These are phyloP conservation scores for Kockovaella imperatae DNA, from an alignment of 768 basidiomycete species.

Conservation along the genomic window DNA sequence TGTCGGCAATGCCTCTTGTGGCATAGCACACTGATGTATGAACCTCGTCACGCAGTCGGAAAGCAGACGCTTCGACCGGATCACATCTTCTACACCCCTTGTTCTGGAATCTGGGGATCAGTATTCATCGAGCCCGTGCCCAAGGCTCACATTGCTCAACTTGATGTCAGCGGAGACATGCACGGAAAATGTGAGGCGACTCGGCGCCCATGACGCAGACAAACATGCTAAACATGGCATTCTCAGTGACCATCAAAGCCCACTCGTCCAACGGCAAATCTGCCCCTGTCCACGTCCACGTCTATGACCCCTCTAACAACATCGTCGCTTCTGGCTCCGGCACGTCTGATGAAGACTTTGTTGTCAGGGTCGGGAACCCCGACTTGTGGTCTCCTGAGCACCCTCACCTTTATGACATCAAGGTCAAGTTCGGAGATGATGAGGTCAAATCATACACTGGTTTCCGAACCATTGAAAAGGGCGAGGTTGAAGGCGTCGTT, in stretches of 20 bases:
- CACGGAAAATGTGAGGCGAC: constrained; percentile 11
- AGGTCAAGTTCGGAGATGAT: constrained; percentile 16
- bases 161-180: constrained; percentile 17
- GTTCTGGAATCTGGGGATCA: constrained; percentile 22
- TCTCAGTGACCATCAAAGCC: constrained; percentile 7
- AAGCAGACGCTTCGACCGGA: constrained; percentile 16
- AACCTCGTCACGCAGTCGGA: constrained; percentile 8
- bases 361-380: neutral
- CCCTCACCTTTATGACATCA: constrained; percentile 17
- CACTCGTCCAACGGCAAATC: constrained; percentile 8
- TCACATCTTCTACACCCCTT: constrained; percentile 26
- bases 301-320: constrained; percentile 5
- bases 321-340: neutral
- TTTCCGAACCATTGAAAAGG: constrained; percentile 11
- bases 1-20: neutral
- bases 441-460: constrained; percentile 11
- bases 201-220: neutral
- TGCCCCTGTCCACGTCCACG: neutral
- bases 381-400: constrained; percentile 14
- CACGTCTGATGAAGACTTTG: neutral
- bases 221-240: too few relatives aligned
- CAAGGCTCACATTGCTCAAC: constrained; percentile 2
- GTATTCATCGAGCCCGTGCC: constrained; percentile 25
- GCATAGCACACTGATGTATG: neutral
- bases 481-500: constrained; percentile 8